Base-by-base conservation (phyloP, 2,329 filamentous ascomycete species). In the Hypomyces perniciosus region DNA sequence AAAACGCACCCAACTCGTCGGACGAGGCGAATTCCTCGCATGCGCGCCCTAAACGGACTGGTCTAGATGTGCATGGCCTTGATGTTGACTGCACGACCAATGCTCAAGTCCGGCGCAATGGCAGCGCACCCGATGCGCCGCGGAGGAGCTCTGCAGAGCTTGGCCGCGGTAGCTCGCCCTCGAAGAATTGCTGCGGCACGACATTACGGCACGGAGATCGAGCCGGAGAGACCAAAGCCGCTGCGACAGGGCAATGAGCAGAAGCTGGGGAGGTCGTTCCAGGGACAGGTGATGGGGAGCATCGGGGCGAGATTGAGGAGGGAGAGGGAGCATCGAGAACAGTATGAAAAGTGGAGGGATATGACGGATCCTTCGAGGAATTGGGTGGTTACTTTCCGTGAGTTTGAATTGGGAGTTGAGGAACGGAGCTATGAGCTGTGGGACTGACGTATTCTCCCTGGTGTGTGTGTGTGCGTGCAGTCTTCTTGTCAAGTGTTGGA, bases 221-320 rank as follows among this genome's bases (percentile, higher is more conserved):
- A 70, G 54, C 65, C 66, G 8, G 65, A 68, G 55, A 58, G 61
- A 38, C 59, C 64, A 44, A 68, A 62, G 46, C 49, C 61, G 5
- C 60, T 55, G 47, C 57, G 62, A 13, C 60, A 65, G 54, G 52
- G 48, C 48, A 71, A 70, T 51, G 69, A 72, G 57, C 57, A 64
- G 56, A 71, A 62, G 60, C 60, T 64, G 28, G 70, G 67, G 12
- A 58, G 72, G 43, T 66, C 71, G 4, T 84, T 83, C 61, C 75
- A 78, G 59, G 79, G 79, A 20, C 80, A 83, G 66, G 73, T 84
- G 59, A 78, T 80, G 60, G 76, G 80, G 57, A 81, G 78, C 55
- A 79, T 81, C 45, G 72, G 72, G 46, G 70, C 74, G 49, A 75
- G 80, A 53, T 68, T 83, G 55, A 70, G 72, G 56, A 68, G 75